phyloP scores from a whole-genome alignment of 2,329 filamentous ascomycete genomes.

The Cytospora piceicola region DNA sequence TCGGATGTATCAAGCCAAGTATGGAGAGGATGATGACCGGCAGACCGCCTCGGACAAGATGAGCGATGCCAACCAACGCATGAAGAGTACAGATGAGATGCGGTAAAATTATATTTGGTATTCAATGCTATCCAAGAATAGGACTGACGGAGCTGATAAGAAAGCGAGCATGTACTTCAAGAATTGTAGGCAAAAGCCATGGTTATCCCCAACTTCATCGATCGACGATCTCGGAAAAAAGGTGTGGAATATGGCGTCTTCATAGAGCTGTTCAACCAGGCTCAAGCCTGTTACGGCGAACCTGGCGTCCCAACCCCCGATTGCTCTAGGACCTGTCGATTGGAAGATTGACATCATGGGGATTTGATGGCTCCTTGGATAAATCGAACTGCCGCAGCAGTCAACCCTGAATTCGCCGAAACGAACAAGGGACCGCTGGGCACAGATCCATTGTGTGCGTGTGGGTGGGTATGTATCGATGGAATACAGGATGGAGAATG shows the following conservation, averaged over 20 bases:
- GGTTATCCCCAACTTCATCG: constrained; percentile 91
- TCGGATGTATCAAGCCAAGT: neutral
- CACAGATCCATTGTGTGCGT: constrained; percentile 71
- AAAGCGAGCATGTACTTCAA: constrained; percentile 4
- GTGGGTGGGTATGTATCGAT: neutral
- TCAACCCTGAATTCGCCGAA: constrained; percentile 71
- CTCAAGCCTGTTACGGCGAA: constrained; percentile 70
- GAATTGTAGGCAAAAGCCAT: constrained; percentile 73
- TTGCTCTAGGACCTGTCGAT: constrained; percentile 96
- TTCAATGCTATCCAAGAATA: neutral
- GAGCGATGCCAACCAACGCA: neutral
- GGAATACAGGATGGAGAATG: neutral
- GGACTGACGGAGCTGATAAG: neutral
- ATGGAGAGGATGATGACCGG: neutral
- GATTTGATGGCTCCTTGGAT: constrained; percentile 76
- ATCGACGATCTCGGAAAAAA: constrained; percentile 89
- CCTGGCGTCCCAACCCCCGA: constrained; percentile 64
- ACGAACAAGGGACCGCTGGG: constrained; percentile 73
- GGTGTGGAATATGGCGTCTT: constrained; percentile 86
- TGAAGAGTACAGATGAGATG: neutral
- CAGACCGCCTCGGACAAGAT: neutral
- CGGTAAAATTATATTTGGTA: neutral
- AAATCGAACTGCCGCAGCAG: constrained; percentile 85
- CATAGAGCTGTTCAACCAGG: constrained; percentile 61
- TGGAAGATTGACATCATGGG: constrained; percentile 84